These are phyloP conservation scores for Nitzschia sp. DNA, from an alignment of 108 stramenopile genomes.

Conservation along the genomic window DNA sequence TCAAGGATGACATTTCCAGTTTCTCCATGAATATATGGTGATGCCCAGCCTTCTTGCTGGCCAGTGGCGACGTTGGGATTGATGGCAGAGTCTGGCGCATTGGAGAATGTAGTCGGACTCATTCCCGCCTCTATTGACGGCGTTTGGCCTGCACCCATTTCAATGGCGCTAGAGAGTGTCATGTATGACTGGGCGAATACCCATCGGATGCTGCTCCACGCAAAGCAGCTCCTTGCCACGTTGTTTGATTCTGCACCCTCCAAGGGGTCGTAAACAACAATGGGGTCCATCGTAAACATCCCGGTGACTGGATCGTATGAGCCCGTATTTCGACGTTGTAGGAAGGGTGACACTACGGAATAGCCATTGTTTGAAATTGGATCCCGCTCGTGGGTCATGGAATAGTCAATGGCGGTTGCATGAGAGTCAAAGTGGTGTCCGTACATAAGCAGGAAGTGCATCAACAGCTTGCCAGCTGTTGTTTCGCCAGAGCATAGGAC, in stretches of 20 bases:
- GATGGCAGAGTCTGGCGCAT: no score
- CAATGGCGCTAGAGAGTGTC: constrained; percentile 75
- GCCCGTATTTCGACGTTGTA: constrained; percentile 59
- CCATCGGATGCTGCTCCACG: constrained; percentile 80
- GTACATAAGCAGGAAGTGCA: constrained; percentile 85
- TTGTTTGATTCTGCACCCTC: constrained; percentile 80
- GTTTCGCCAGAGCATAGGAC: constrained; percentile 83
- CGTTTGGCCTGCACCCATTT: constrained; percentile 38
- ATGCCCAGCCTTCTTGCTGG: constrained; percentile 6
- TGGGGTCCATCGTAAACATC: constrained; percentile 81
- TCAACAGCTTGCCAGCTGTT: constrained; percentile 79
- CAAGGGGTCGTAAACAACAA: constrained; percentile 83
- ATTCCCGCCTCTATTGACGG: constrained; percentile 4
- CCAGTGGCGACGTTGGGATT: no score
- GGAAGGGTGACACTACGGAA: constrained; percentile 55
- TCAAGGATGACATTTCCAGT: constrained; percentile 35
- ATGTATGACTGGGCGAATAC: constrained; percentile 84
- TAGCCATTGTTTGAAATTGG: constrained; percentile 28
- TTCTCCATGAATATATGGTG: constrained; percentile 29
- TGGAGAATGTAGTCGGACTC: neutral
- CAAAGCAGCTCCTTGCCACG: constrained; percentile 80
- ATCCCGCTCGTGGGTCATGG: constrained; percentile 54
- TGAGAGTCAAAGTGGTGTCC: constrained; percentile 85
- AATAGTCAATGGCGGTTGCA: constrained; percentile 72
- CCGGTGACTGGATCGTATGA: constrained; percentile 77